These are phyloP conservation scores for Craterostigma plantagineum DNA, from an alignment of 257 asterid species.

Conservation along the genomic window DNA sequence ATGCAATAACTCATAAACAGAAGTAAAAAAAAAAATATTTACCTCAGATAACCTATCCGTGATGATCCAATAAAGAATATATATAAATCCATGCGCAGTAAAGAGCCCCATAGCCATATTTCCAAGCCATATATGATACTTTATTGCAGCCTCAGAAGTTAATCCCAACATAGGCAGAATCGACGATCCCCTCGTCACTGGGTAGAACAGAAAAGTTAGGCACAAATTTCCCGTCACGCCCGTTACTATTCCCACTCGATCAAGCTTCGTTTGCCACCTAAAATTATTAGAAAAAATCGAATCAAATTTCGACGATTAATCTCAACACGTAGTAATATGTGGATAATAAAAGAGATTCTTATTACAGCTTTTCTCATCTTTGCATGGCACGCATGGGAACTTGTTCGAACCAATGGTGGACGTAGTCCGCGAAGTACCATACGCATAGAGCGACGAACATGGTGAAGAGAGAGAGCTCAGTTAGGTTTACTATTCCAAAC, in stretches of 20 bases:
- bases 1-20: slow-evolving; percentile 1
- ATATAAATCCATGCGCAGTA: slow-evolving; percentile 55
- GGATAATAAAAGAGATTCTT: neutral
- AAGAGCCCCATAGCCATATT: slow-evolving; percentile 53
- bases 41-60: slow-evolving; percentile 67
- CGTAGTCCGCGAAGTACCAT: slow-evolving; percentile 63
- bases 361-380: slow-evolving; percentile 43
- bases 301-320: neutral
- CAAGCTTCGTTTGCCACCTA: slow-evolving; percentile 93
- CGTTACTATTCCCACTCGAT: slow-evolving; percentile 61
- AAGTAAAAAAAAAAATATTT: slow-evolving; percentile 5
- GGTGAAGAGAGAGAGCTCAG: slow-evolving; percentile 40
- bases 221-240: slow-evolving; percentile 76
- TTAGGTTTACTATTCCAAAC: slow-evolving; percentile 56
- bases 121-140: slow-evolving; percentile 87
- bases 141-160: slow-evolving; percentile 66
- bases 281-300: neutral
- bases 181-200: slow-evolving; percentile 73
- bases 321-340: neutral
- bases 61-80: slow-evolving; percentile 57
- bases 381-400: slow-evolving; percentile 20
- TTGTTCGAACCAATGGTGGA: slow-evolving; percentile 50
- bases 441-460: slow-evolving; percentile 58
- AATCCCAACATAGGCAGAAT: slow-evolving; percentile 67
- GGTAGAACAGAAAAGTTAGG: slow-evolving; percentile 67